phyloP scores from a whole-genome alignment of 2,329 filamentous ascomycete genomes.

The Pezicula carpinea region DNA sequence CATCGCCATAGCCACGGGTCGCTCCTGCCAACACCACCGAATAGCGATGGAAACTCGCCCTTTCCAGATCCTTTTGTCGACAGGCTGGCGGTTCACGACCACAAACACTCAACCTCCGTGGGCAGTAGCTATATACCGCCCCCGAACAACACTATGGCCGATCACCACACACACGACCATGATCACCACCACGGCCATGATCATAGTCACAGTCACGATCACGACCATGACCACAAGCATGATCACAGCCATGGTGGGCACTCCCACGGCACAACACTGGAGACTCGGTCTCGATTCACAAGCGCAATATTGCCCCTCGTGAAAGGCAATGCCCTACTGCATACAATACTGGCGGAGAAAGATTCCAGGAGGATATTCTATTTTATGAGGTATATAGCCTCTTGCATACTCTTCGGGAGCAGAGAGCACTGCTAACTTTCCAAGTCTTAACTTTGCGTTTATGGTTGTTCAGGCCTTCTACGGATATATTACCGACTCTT shows the following conservation, averaged over 20 bases:
- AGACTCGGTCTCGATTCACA: constrained; percentile 63
- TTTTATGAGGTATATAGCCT: constrained; percentile 73
- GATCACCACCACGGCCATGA: constrained; percentile 16
- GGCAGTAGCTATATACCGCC: constrained; percentile 18
- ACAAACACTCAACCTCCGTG: constrained; percentile 7
- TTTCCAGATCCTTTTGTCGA: constrained; percentile 8
- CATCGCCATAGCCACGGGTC: constrained; percentile 12
- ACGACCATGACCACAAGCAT: constrained; percentile 21
- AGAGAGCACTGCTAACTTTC: constrained; percentile 10
- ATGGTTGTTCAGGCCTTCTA: constrained; percentile 95
- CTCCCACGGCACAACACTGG: constrained; percentile 18
- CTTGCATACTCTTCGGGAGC: neutral
- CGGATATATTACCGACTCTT: constrained; percentile 85
- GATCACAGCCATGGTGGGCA: constrained; percentile 16
- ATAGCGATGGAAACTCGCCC: constrained; percentile 16
- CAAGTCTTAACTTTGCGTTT: constrained; percentile 84
- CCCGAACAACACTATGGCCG: constrained; percentile 10
- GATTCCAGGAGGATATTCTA: constrained; percentile 96
- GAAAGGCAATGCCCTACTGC: constrained; percentile 69
- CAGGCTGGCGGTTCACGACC: constrained; percentile 10
- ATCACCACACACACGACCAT: constrained; percentile 10
- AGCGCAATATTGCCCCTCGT: constrained; percentile 65
- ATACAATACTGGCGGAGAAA: constrained; percentile 83
- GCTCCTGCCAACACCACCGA: constrained; percentile 15
- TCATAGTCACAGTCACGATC: constrained; percentile 18